These are phyloP conservation scores for Kentomonas sorsogonicus DNA, from an alignment of 208 protist genomes.

Conservation along the genomic window DNA sequence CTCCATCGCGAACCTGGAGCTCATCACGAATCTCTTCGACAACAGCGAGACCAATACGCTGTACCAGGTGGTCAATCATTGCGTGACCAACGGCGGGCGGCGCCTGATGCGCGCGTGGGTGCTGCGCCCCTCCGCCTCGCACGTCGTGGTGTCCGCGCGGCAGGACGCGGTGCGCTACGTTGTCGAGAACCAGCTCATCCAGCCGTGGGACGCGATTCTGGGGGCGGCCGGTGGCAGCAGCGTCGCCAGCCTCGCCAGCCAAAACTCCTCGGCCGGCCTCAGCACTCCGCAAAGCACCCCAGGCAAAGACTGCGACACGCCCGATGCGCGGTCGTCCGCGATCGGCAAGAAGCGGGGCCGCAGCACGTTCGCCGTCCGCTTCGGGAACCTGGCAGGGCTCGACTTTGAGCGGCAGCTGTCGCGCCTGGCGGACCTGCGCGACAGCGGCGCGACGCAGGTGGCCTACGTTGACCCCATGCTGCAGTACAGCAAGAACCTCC, in stretches of 20 bases:
- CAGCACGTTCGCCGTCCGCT: background rate
- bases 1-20: constrained; percentile 72
- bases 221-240: background rate
- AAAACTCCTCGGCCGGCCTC: no score
- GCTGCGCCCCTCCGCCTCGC: no score
- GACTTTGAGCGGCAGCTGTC: constrained; percentile 85
- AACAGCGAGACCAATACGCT: constrained; percentile 61
- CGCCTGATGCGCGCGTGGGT: constrained; percentile 77
- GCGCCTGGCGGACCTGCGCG: constrained; percentile 67
- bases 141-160: no score
- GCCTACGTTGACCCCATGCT: constrained; percentile 83
- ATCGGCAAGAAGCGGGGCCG: background rate
- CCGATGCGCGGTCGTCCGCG: no score
- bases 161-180: no score
- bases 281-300: no score
- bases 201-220: constrained; percentile 1
- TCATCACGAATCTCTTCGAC: constrained; percentile 78
- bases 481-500: constrained; percentile 77
- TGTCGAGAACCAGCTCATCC: constrained; percentile 16
- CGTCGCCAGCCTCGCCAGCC: background rate
- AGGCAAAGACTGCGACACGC: no score
- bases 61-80: constrained; percentile 58
- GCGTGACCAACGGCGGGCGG: constrained; percentile 70
- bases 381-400: constrained; percentile 15
- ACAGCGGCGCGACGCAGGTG: constrained; percentile 34